phyloP scores from a whole-genome alignment of 257 asterid genomes.

The Cruciata laevipes region DNA sequence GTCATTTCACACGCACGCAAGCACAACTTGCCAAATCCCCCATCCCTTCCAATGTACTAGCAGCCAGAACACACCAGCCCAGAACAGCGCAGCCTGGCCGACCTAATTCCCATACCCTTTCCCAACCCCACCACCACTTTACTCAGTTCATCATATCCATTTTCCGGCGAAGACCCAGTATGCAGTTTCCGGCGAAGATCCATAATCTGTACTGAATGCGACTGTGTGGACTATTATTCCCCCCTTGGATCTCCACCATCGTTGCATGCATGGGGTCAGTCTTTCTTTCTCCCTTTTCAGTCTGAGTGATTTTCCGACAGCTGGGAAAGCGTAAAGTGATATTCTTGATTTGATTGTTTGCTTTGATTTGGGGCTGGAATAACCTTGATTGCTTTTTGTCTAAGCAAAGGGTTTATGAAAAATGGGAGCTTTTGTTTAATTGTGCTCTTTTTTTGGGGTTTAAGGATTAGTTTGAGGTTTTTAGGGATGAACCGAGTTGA shows the following conservation, averaged over 20 bases:
- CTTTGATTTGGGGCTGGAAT: conserved; percentile 42
- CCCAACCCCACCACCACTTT: neutral
- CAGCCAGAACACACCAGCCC: conserved; percentile 3
- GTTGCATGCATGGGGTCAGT: conserved; percentile 94
- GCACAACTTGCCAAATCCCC: neutral
- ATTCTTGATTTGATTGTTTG: conserved; percentile 1
- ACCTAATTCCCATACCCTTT: conserved; percentile 3
- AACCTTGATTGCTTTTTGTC: conserved; percentile 46
- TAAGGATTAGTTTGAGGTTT: conserved; percentile 13
- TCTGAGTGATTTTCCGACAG: neutral
- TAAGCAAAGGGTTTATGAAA: conserved; percentile 41
- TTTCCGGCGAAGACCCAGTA: neutral
- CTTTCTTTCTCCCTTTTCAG: conserved; percentile 13
- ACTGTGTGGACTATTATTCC: conserved; percentile 29
- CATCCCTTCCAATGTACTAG: neutral
- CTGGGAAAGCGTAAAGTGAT: neutral
- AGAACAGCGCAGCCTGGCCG: conserved; percentile 5
- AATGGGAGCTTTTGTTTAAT: conserved; percentile 17
- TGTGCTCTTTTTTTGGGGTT: conserved; percentile 19
- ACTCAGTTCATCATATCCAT: neutral
- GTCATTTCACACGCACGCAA: conserved; percentile 6
- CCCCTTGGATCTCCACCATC: conserved; percentile 49
- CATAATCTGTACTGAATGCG: conserved; percentile 26
- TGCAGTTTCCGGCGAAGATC: conserved; percentile 26
- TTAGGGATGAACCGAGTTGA: conserved; percentile 26